Conservation (phyloP, 768 basidiomycete genomes). For the Podaxis sp. region DNA sequence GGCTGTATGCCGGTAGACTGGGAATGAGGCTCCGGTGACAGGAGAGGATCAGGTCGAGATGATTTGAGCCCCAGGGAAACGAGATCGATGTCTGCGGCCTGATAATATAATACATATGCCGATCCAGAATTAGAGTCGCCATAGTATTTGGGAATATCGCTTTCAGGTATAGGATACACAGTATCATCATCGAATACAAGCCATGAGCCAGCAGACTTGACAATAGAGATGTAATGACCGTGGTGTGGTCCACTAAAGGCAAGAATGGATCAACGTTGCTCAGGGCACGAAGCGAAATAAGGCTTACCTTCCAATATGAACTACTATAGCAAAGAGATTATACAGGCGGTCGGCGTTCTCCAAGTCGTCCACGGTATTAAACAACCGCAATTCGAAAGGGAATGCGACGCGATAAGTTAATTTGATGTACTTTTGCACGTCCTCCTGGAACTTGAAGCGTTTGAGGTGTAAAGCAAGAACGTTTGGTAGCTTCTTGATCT, state of each 20-base stretch:
- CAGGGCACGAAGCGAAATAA: conserved; percentile 13
- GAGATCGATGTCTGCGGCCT: conserved; percentile 83
- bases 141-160: conserved; percentile 90
- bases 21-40: conserved; percentile 15
- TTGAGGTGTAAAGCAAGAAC: conserved; percentile 94
- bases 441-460: conserved; percentile 98
- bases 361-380: conserved; percentile 95
- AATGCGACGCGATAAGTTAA: conserved; percentile 96
- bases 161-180: conserved; percentile 83
- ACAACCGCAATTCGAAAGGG: conserved; percentile 89
- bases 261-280: conserved; percentile 13
- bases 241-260: conserved; percentile 87
- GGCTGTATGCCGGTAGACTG: conserved; percentile 17
- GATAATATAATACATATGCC: conserved; percentile 97
- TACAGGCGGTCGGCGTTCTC: conserved; percentile 91
- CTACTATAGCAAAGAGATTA: conserved; percentile 92
- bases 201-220: conserved; percentile 84
- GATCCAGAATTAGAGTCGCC: conserved; percentile 85
- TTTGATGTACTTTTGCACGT: conserved; percentile 86
- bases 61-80: conserved; percentile 61
- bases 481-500: conserved; percentile 95
- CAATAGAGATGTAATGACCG: conserved; percentile 95
- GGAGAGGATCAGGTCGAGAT: conserved; percentile 24
- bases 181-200: conserved; percentile 94
- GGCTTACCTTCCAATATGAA: conserved; percentile 97